Percentiles rank a stretch among this genome's conserved stretches.
phyloP scores from a whole-genome alignment of 2,329 filamentous ascomycete genomes.

The Beauveria bassiana region DNA sequence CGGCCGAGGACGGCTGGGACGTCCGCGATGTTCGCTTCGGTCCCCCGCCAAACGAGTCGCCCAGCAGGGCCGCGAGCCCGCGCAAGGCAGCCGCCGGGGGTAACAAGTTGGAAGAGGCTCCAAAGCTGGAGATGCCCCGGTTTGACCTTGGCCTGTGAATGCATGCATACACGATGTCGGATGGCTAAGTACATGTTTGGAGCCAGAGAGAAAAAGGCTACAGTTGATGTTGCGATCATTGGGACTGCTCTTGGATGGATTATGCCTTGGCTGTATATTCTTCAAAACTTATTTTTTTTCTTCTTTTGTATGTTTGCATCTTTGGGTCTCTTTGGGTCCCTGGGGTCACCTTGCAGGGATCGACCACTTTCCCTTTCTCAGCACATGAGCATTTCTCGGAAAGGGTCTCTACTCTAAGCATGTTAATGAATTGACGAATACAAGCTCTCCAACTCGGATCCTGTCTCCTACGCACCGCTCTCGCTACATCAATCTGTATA shows the following conservation, averaged over 20 bases:
- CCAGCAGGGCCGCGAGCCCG: slow-evolving; percentile 20
- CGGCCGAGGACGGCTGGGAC: slow-evolving; percentile 81
- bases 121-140: slow-evolving; percentile 54
- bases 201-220: background rate
- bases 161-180: slow-evolving; percentile 15
- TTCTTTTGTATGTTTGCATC: slow-evolving; percentile 6
- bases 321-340: slow-evolving; percentile 8
- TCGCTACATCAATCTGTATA: background rate
- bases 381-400: slow-evolving; percentile 1
- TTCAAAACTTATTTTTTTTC: slow-evolving; percentile 1
- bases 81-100: slow-evolving; percentile 26
- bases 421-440: slow-evolving; percentile 31
- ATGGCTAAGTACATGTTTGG: background rate
- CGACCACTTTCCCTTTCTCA: slow-evolving; percentile 5
- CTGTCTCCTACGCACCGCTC: background rate
- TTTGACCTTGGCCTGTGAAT: slow-evolving; percentile 39
- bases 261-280: background rate
- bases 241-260: background rate
- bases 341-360: background rate
- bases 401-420: slow-evolving; percentile 22
- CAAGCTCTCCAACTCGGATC: background rate
- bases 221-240: slow-evolving; percentile 3
- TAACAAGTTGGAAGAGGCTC: slow-evolving; percentile 47
- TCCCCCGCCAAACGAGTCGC: slow-evolving; percentile 35
- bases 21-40: slow-evolving; percentile 73